Conservation (phyloP, 768 basidiomycete genomes). For the Lentinula detonsa region DNA sequence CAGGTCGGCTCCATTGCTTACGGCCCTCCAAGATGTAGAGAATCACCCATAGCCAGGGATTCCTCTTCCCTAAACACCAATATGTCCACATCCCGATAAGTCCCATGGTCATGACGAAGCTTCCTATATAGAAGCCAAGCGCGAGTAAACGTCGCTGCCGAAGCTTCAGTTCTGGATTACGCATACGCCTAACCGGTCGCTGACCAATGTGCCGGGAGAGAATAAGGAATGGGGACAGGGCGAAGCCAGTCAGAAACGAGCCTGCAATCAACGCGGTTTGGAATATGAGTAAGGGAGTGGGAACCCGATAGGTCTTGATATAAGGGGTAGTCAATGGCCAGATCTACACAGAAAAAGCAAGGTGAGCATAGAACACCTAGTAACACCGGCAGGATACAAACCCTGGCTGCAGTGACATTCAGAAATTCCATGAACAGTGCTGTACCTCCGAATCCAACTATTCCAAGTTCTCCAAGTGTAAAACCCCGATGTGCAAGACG, state of each 20-base stretch:
- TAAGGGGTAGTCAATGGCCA: conserved; percentile 75
- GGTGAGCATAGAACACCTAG: neutral
- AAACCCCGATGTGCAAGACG: conserved; percentile 92
- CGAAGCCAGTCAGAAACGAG: conserved; percentile 85
- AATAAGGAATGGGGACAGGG: conserved; percentile 89
- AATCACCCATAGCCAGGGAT: conserved; percentile 86
- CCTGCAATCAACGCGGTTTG: conserved; percentile 92
- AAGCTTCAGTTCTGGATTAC: conserved; percentile 75
- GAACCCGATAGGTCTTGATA: conserved; percentile 88
- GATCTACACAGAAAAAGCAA: conserved; percentile 40
- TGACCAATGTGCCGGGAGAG: conserved; percentile 90
- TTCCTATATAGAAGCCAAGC: conserved; percentile 74
- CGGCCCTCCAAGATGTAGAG: conserved; percentile 74
- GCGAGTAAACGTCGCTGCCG: conserved; percentile 81
- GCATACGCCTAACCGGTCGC: conserved; percentile 74
- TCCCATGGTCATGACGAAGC: conserved; percentile 70
- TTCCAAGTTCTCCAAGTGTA: conserved; percentile 88
- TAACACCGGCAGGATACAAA: conserved; percentile 28
- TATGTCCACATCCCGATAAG: conserved; percentile 90
- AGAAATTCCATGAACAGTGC: conserved; percentile 82
- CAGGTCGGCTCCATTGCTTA: conserved; percentile 73
- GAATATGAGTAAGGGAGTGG: conserved; percentile 87
- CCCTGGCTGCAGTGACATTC: conserved; percentile 77
- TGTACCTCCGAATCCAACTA: conserved; percentile 87
- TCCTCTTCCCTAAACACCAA: conserved; percentile 73